phyloP scores from a whole-genome alignment of 768 basidiomycete species.

The Podaxis carcinomalis region DNA sequence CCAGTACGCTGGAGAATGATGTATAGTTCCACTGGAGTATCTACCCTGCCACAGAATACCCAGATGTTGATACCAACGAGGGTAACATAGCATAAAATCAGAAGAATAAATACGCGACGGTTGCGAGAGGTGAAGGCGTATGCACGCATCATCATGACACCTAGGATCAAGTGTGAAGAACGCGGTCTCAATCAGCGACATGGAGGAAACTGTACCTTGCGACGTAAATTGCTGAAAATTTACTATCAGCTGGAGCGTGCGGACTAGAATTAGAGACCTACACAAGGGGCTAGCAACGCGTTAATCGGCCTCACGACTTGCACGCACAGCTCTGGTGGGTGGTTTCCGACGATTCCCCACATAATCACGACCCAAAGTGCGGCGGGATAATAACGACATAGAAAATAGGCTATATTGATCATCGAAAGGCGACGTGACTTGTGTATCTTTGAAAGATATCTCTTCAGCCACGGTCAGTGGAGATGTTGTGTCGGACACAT shows the following conservation, averaged over 20 bases:
- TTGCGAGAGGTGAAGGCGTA: conserved; percentile 38
- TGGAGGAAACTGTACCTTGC: conserved; percentile 25
- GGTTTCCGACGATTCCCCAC: conserved; percentile 34
- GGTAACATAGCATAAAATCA: conserved; percentile 25
- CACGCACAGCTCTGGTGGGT: conserved; percentile 26
- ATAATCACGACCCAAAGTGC: conserved; percentile 31
- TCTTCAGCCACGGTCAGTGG: background rate
- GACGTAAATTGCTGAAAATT: conserved; percentile 34
- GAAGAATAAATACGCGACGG: conserved; percentile 21
- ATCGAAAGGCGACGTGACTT: conserved; percentile 32
- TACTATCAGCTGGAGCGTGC: background rate
- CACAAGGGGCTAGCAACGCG: conserved; percentile 29
- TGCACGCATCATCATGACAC: conserved; percentile 40
- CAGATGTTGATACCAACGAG: conserved; percentile 31
- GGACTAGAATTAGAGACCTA: conserved; percentile 14
- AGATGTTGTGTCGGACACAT: conserved; percentile 10
- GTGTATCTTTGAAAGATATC: conserved; percentile 24
- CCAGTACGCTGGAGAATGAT: conserved; percentile 24
- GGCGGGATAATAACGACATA: conserved; percentile 40
- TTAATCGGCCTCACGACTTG: conserved; percentile 26
- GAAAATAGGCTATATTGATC: conserved; percentile 34
- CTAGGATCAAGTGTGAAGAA: conserved; percentile 16
- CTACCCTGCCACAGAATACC: conserved; percentile 29
- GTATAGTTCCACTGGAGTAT: conserved; percentile 20
- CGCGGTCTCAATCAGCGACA: background rate